Evolutionary conservation across 2,329 filamentous ascomycete genomes (phyloP).

Genomic region (Aureobasidium zeae): DNA sequence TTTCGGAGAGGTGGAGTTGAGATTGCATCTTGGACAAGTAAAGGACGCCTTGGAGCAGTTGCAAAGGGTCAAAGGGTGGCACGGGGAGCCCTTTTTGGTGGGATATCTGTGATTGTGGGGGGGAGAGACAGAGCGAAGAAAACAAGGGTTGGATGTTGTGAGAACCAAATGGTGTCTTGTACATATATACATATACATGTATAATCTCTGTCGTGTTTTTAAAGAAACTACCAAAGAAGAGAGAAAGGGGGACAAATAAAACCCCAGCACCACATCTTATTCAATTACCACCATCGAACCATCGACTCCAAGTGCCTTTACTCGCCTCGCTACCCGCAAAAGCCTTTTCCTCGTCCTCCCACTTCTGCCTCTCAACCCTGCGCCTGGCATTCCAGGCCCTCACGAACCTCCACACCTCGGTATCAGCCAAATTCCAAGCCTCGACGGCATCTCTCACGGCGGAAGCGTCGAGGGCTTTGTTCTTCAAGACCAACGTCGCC

Average conservation of each 20-base stretch:
- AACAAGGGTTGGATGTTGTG: too few relatives aligned
- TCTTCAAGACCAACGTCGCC: constrained; percentile 31
- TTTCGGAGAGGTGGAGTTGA: constrained; percentile 59
- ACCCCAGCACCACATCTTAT: too few relatives aligned
- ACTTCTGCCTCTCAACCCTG: constrained; percentile 53
- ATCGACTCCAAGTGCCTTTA: constrained; percentile 33
- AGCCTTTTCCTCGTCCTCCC: constrained; percentile 60
- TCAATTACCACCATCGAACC: neutral
- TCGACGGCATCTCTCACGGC: constrained; percentile 41
- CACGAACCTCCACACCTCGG: constrained; percentile 68
- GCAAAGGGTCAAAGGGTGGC: constrained; percentile 3
- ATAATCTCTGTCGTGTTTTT: constrained; percentile 4
- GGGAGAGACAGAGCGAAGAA: too few relatives aligned
- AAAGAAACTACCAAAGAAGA: too few relatives aligned
- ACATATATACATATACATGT: neutral
- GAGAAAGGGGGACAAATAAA: too few relatives aligned
- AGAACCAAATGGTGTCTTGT: too few relatives aligned
- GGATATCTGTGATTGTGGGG: too few relatives aligned
- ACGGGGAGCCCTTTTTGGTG: neutral
- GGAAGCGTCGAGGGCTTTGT: constrained; percentile 19
- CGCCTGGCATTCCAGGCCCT: constrained; percentile 57
- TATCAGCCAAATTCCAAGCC: constrained; percentile 55
- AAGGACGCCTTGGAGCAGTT: neutral
- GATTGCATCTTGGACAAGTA: constrained; percentile 24
- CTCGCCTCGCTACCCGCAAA: constrained; percentile 49